Evolutionary conservation across 1,139 yeast species (phyloP).

Genomic region (Meyerozyma guilliermondii): DNA sequence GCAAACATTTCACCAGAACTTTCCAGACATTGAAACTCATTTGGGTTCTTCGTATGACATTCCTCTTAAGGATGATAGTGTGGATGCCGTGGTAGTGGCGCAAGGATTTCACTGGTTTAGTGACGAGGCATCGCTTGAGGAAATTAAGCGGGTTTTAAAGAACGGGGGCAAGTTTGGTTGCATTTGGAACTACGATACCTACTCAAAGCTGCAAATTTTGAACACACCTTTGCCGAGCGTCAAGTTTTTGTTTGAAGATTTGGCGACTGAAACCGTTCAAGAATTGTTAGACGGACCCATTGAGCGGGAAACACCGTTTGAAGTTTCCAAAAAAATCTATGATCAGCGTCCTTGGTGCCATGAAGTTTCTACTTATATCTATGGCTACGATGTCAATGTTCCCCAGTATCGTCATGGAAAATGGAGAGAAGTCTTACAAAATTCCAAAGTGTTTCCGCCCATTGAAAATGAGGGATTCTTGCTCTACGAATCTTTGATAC

Average conservation of each 20-base stretch:
- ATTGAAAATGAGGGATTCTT: conserved; percentile 27
- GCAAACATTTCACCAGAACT: conserved; percentile 38
- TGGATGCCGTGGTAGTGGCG: conserved; percentile 54
- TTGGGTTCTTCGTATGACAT: conserved; percentile 45
- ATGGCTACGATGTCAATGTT: conserved; percentile 32
- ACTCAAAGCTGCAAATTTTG: conserved; percentile 1
- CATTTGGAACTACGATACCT: conserved; percentile 57
- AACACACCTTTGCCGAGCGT: conserved; percentile 7
- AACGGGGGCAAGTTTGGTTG: conserved; percentile 45
- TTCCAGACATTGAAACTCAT: conserved; percentile 38
- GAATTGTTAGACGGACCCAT: conserved; percentile 3
- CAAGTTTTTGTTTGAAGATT: conserved; percentile 11
- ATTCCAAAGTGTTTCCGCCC: conserved; percentile 12
- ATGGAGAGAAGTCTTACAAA: conserved; percentile 43
- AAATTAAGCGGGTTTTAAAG: conserved; percentile 49
- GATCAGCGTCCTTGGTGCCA: conserved; percentile 21
- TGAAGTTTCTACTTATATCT: conserved; percentile 21
- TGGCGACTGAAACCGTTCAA: conserved; percentile 1
- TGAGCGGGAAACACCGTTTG: conserved; percentile 5
- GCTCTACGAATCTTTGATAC: conserved; percentile 25
- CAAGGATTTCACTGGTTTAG: conserved; percentile 73
- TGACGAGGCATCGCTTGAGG: conserved; percentile 43
- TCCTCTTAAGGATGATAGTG: conserved; percentile 41
- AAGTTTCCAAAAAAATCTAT: conserved; percentile 10
- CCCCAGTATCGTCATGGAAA: conserved; percentile 54